Conservation (phyloP, 495 filamentous ascomycete species). For the Aspergillus coremiiformis region DNA sequence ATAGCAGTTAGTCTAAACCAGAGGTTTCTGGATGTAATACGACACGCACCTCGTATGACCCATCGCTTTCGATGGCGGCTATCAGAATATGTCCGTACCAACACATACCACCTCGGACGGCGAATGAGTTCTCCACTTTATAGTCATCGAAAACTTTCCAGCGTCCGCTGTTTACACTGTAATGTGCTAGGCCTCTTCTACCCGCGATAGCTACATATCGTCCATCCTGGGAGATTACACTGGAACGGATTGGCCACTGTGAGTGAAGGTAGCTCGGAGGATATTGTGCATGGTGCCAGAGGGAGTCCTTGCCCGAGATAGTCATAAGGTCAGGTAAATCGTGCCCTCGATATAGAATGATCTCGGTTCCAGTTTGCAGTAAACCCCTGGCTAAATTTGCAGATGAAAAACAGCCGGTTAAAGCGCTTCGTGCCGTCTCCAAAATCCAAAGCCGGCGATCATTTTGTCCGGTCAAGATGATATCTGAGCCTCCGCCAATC, state of each 20-base stretch:
- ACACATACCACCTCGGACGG: constrained; percentile 92
- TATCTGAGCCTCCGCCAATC: constrained; percentile 80
- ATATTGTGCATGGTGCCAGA: constrained; percentile 89
- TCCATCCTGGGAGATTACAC: constrained; percentile 81
- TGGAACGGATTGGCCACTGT: constrained; percentile 86
- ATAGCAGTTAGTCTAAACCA: constrained; percentile 8
- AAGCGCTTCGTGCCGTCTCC: constrained; percentile 85
- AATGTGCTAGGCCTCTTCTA: constrained; percentile 86
- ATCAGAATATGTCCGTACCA: constrained; percentile 97
- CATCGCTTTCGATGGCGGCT: constrained; percentile 81
- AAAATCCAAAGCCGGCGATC: constrained; percentile 79
- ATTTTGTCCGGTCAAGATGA: constrained; percentile 60
- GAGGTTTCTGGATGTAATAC: neutral
- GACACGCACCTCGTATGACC: constrained; percentile 61
- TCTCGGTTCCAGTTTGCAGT: constrained; percentile 74
- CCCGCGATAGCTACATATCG: constrained; percentile 93
- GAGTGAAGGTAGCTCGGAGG: constrained; percentile 76
- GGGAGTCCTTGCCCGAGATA: constrained; percentile 82
- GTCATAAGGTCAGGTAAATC: constrained; percentile 82
- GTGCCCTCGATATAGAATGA: constrained; percentile 90
- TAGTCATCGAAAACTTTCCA: constrained; percentile 92
- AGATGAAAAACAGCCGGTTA: constrained; percentile 82
- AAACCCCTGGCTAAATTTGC: constrained; percentile 84
- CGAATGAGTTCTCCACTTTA: constrained; percentile 77
- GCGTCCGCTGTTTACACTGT: constrained; percentile 85